phyloP scores from a whole-genome alignment of 2,329 filamentous ascomycete genomes.

The Paracoccidioides lutzii region DNA sequence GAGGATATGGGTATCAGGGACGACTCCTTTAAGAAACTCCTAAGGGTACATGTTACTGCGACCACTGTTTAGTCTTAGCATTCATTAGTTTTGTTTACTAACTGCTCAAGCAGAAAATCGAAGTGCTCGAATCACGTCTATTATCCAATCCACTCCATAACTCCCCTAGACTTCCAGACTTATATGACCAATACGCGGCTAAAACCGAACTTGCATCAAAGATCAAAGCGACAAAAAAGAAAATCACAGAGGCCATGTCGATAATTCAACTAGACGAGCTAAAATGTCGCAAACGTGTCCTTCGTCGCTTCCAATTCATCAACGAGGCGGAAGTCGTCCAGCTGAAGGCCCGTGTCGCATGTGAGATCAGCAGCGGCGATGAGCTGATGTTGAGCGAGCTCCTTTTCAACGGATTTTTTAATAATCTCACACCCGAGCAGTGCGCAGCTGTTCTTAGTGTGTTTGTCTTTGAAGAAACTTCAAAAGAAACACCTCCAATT shows the following conservation, averaged over 20 bases:
- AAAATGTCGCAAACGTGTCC: conserved; percentile 87
- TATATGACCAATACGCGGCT: conserved; percentile 75
- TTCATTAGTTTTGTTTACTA: conserved; percentile 8
- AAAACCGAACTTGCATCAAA: conserved; percentile 65
- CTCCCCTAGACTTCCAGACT: conserved; percentile 65
- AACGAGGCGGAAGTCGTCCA: conserved; percentile 92
- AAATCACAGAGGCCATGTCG: conserved; percentile 70
- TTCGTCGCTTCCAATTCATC: conserved; percentile 88
- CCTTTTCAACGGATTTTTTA: conserved; percentile 96
- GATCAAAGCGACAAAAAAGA: conserved; percentile 80
- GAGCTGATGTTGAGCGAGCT: conserved; percentile 87
- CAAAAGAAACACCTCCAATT: conserved; percentile 56
- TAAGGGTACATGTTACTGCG: conserved; percentile 39
- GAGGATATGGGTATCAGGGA: conserved; percentile 94
- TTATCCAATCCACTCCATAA: conserved; percentile 84
- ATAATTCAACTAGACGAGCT: conserved; percentile 91
- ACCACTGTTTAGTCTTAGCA: neutral
- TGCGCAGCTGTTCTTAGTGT: conserved; percentile 77
- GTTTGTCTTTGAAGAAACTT: conserved; percentile 97
- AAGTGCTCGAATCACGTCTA: conserved; percentile 83
- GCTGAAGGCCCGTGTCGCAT: conserved; percentile 91
- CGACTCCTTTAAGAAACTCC: conserved; percentile 81
- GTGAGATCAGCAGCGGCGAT: conserved; percentile 93
- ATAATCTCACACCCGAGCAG: conserved; percentile 78
- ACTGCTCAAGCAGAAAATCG: conserved; percentile 60